A percentile compares a stretch with the other conserved stretches of the same genome.
Evolutionary conservation across 345 rosid species (phyloP).

Genomic region (Brassica rapa): DNA sequence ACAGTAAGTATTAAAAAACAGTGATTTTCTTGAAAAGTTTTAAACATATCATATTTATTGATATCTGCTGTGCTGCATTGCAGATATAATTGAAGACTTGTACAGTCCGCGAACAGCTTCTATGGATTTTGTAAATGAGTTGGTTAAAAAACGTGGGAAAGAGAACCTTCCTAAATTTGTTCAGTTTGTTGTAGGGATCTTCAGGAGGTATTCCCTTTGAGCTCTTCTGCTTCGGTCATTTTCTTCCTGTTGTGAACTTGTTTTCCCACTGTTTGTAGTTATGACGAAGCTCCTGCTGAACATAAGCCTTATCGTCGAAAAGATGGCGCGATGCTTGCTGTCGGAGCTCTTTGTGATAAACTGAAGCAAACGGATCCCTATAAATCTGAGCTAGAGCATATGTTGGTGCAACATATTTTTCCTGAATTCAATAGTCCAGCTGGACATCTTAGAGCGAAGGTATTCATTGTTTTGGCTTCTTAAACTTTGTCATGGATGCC

Average conservation of each 20-base stretch:
- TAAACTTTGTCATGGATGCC: conserved; percentile 19
- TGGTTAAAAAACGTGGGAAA: conserved; percentile 93
- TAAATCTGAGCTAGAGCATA: conserved; percentile 79
- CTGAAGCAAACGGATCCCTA: conserved; percentile 95
- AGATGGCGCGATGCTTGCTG: conserved; percentile 98
- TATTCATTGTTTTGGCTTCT: conserved; percentile 31
- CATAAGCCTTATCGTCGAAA: conserved; percentile 83
- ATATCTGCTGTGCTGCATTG: conserved; percentile 29
- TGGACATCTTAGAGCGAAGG: conserved; percentile 97
- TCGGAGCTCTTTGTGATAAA: conserved; percentile 98
- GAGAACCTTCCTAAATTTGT: conserved; percentile 91
- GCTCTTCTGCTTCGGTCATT: conserved; percentile 23
- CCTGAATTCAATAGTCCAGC: conserved; percentile 84
- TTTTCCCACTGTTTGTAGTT: conserved; percentile 49
- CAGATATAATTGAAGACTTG: conserved; percentile 99
- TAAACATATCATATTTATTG: conserved; percentile 17
- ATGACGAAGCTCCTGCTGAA: conserved; percentile 73
- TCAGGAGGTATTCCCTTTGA: conserved; percentile 60
- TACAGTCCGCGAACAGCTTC: conserved; percentile 97
- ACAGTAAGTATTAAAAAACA: conserved; percentile 61
- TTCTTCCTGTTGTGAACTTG: conserved; percentile 21
- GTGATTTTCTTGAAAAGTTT: conserved; percentile 1
- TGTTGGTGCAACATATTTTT: conserved; percentile 92
- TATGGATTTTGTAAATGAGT: conserved; percentile 96
- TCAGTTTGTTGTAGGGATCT: conserved; percentile 75